phyloP scores from a whole-genome alignment of 2,329 filamentous ascomycete species.

The Davidsoniella eucalypti region DNA sequence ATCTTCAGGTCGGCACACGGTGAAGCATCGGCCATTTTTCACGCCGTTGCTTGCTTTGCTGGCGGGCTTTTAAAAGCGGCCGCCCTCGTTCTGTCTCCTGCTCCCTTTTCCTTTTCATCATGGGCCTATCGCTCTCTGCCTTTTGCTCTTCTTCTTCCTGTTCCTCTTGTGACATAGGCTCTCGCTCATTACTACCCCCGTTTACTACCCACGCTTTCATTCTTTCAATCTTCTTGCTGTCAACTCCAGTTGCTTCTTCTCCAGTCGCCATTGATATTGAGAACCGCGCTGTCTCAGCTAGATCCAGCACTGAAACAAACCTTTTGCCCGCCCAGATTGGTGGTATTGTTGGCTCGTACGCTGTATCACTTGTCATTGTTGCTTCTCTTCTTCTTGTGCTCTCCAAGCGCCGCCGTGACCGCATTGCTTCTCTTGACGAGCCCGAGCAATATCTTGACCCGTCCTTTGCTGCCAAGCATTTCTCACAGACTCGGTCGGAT shows the following conservation, averaged over 20 bases:
- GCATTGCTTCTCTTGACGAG: slow-evolving; percentile 23
- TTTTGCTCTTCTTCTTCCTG: slow-evolving; percentile 5
- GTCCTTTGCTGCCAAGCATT: slow-evolving; percentile 22
- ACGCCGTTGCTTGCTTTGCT: too few species aligned
- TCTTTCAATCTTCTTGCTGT: slow-evolving; percentile 12
- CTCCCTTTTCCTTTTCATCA: slow-evolving; percentile 8
- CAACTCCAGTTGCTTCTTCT: slow-evolving; percentile 13
- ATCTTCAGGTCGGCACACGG: too few species aligned
- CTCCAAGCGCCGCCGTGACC: slow-evolving; percentile 36
- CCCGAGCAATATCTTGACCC: slow-evolving; percentile 31
- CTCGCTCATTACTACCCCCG: slow-evolving; percentile 12
- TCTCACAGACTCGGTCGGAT: not conserved
- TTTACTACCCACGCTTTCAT: not conserved
- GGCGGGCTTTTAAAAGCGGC: slow-evolving; percentile 8
- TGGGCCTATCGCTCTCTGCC: slow-evolving; percentile 12
- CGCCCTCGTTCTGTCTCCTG: slow-evolving; percentile 3
- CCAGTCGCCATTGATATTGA: slow-evolving; percentile 9
- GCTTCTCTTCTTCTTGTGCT: slow-evolving; percentile 48
- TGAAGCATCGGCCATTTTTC: too few species aligned
- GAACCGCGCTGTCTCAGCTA: slow-evolving; percentile 12
- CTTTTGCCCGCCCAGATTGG: slow-evolving; percentile 63
- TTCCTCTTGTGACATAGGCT: slow-evolving; percentile 18
- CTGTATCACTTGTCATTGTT: slow-evolving; percentile 58
- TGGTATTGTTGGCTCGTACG: slow-evolving; percentile 70
- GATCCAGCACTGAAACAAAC: slow-evolving; percentile 25